These are phyloP conservation scores for Gaeumannomyces tritici DNA, from an alignment of 2,329 filamentous ascomycete genomes.

Conservation along the genomic window DNA sequence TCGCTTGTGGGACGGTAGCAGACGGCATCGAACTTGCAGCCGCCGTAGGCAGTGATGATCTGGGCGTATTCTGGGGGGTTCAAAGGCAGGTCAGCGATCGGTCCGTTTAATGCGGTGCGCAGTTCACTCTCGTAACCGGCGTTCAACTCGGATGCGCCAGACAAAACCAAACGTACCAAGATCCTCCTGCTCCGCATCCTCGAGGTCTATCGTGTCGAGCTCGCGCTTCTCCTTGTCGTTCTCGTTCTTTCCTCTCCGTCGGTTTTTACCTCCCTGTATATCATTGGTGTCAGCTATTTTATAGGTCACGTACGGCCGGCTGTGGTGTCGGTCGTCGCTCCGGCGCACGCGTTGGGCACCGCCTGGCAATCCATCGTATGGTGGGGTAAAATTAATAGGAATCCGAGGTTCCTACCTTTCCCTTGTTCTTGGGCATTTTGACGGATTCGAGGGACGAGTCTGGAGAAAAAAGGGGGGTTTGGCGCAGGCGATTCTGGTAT, in stretches of 20 bases:
- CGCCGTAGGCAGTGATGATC: constrained; percentile 71
- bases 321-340: not conserved
- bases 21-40: constrained; percentile 59
- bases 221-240: constrained; percentile 99
- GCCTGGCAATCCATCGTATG: not conserved
- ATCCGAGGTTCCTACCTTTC: constrained; percentile 57
- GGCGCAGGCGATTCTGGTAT: not conserved
- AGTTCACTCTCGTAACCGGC: not conserved
- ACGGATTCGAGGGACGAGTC: not conserved
- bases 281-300: constrained; percentile 1
- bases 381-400: constrained; percentile 1
- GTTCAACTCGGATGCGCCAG: not conserved
- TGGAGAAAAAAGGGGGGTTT: not conserved
- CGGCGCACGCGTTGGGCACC: not conserved
- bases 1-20: constrained; percentile 25
- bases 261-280: constrained; percentile 85
- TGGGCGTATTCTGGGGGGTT: constrained; percentile 28
- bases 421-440: constrained; percentile 98
- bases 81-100: constrained; percentile 2
- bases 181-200: constrained; percentile 53
- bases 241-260: constrained; percentile 97
- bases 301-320: not conserved
- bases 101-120: not conserved
- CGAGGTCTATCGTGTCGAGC: constrained; percentile 29
- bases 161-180: constrained; percentile 29